These are phyloP conservation scores for Penicillium lividum DNA, from an alignment of 495 filamentous ascomycete species.

Conservation along the genomic window DNA sequence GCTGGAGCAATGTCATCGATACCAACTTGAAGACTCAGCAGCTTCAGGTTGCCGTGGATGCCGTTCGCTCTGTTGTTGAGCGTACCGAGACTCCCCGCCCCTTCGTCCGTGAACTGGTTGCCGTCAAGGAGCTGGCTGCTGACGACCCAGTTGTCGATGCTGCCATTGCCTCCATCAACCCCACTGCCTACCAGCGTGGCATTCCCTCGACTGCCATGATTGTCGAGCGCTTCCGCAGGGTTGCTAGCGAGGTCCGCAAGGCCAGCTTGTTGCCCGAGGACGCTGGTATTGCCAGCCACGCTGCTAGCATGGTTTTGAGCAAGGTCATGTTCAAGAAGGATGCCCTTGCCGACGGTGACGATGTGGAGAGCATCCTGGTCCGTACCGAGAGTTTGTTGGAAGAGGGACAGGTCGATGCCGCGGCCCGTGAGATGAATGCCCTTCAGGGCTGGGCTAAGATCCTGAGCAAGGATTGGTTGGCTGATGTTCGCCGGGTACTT, in stretches of 20 bases:
- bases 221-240: slow-evolving; percentile 91
- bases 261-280: slow-evolving; percentile 87
- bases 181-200: slow-evolving; percentile 88
- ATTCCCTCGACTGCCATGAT: slow-evolving; percentile 80
- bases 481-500: slow-evolving; percentile 81
- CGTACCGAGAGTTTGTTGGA: slow-evolving; percentile 86
- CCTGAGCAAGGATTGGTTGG: slow-evolving; percentile 88
- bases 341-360: slow-evolving; percentile 79
- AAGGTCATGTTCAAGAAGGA: slow-evolving; percentile 94
- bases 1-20: slow-evolving; percentile 86
- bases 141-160: slow-evolving; percentile 83
- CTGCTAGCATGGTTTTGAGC: slow-evolving; percentile 81
- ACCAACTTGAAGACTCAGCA: slow-evolving; percentile 90
- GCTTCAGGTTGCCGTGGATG: slow-evolving; percentile 90
- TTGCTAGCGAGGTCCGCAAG: slow-evolving; percentile 92
- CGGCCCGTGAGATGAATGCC: slow-evolving; percentile 92
- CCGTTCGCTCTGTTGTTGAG: slow-evolving; percentile 79
- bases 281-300: slow-evolving; percentile 91
- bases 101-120: slow-evolving; percentile 87
- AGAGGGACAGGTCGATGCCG: slow-evolving; percentile 86
- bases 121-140: slow-evolving; percentile 85
- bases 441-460: slow-evolving; percentile 92
- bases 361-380: slow-evolving; percentile 91
- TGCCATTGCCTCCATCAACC: slow-evolving; percentile 92
- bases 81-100: slow-evolving; percentile 72